Evolutionary conservation across 441 rosid genomes (phyloP).

Genomic region (Daphne laureola): DNA sequence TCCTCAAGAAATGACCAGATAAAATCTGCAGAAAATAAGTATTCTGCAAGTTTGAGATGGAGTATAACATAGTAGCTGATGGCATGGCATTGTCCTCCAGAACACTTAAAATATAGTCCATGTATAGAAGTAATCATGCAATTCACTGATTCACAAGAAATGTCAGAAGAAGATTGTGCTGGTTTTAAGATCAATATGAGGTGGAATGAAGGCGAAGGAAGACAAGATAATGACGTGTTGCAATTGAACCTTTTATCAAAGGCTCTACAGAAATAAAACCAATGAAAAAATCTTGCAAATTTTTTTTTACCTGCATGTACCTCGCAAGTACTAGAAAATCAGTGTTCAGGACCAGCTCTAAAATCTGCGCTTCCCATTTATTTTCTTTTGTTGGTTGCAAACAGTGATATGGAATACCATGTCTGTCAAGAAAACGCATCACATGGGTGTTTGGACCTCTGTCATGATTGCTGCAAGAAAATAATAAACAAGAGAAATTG

Average conservation of each 20-base stretch:
- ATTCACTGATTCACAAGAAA: conserved; percentile 2
- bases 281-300: conserved; percentile 9
- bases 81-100: background rate
- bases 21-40: conserved; percentile 42
- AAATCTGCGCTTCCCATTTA: conserved; percentile 64
- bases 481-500: background rate
- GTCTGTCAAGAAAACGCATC: conserved; percentile 74
- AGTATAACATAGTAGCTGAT: conserved; percentile 9
- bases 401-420: conserved; percentile 75
- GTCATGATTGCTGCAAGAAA: conserved; percentile 63
- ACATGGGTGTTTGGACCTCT: conserved; percentile 86
- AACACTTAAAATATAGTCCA: background rate
- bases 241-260: background rate
- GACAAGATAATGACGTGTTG: background rate
- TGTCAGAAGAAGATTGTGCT: conserved; percentile 5
- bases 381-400: conserved; percentile 43
- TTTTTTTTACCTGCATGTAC: conserved; percentile 87
- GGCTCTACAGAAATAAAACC: conserved; percentile 7
- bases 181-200: background rate
- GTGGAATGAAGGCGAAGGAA: conserved; percentile 9
- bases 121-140: background rate
- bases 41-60: background rate
- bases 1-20: conserved; percentile 60
- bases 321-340: conserved; percentile 92
- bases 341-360: conserved; percentile 70